phyloP scores from a whole-genome alignment of 495 filamentous ascomycete species.

The Penicillium arizonense region DNA sequence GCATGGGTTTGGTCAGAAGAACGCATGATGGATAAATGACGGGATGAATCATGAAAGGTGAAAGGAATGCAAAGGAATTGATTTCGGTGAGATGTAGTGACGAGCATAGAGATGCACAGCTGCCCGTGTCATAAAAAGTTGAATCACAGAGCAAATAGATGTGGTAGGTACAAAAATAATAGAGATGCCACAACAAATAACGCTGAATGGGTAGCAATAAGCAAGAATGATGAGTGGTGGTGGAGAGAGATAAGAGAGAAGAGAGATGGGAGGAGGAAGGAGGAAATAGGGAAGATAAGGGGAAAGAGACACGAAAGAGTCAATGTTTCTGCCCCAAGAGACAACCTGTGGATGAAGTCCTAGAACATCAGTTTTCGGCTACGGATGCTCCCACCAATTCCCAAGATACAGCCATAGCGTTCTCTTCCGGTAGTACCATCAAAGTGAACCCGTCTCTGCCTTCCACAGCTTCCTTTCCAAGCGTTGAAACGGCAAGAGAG shows the following conservation, averaged over 20 bases:
- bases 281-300: neutral
- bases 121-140: no score
- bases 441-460: constrained; percentile 48
- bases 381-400: constrained; percentile 3
- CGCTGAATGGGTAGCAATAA: neutral
- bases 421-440: constrained; percentile 17
- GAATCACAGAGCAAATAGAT: no score
- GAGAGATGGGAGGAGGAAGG: neutral
- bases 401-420: neutral
- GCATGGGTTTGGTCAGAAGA: no score
- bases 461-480: constrained; percentile 39
- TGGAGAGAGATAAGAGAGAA: neutral
- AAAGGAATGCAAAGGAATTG: no score
- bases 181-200: neutral
- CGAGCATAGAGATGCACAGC: no score
- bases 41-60: no score
- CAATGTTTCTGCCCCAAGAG: constrained; percentile 23
- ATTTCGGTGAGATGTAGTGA: no score
- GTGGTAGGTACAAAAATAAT: no score
- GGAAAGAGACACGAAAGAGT: neutral
- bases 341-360: constrained; percentile 20
- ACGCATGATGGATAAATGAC: no score
- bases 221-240: neutral
- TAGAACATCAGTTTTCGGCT: neutral
- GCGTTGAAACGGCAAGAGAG: constrained; percentile 33